Evolutionary conservation across 805 yeast species (phyloP).

Genomic region (Saturnispora gosingensis): DNA sequence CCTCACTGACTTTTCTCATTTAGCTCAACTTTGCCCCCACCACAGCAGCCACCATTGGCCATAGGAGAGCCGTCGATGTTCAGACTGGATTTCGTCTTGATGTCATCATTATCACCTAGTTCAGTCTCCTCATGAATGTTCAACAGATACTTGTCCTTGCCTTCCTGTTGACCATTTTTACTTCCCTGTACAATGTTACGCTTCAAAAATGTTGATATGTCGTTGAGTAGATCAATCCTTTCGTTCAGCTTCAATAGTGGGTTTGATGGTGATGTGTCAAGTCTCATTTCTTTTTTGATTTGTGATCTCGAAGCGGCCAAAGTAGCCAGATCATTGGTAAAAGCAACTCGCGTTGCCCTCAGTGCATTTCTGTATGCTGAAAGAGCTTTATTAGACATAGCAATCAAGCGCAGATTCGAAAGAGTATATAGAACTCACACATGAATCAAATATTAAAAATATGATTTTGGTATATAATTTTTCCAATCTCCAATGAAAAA

Average conservation of each 20-base stretch:
- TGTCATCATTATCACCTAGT: conserved; percentile 80
- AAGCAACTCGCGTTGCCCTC: conserved; percentile 57
- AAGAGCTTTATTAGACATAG: conserved; percentile 19
- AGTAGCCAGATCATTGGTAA: conserved; percentile 39
- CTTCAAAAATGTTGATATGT: conserved; percentile 59
- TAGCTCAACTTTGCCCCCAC: conserved; percentile 39
- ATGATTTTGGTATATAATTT: background rate
- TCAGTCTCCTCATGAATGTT: conserved; percentile 78
- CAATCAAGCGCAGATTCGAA: too few relatives aligned
- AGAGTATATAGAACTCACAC: background rate
- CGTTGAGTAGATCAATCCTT: conserved; percentile 49
- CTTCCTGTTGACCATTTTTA: conserved; percentile 29
- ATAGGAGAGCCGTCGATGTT: conserved; percentile 17
- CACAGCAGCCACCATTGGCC: conserved; percentile 41
- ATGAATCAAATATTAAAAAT: background rate
- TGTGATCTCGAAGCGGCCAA: conserved; percentile 51
- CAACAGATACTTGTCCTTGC: conserved; percentile 41
- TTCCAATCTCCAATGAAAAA: background rate
- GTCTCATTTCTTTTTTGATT: conserved; percentile 44
- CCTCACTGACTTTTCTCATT: conserved; percentile 11
- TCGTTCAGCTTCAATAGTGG: conserved; percentile 39
- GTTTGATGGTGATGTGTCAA: conserved; percentile 31
- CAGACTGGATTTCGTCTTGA: conserved; percentile 40
- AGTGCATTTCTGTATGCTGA: conserved; percentile 56
- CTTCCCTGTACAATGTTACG: conserved; percentile 86